Conservation (phyloP, 2,329 filamentous ascomycete genomes). For the Parafenestella ontariensis region DNA sequence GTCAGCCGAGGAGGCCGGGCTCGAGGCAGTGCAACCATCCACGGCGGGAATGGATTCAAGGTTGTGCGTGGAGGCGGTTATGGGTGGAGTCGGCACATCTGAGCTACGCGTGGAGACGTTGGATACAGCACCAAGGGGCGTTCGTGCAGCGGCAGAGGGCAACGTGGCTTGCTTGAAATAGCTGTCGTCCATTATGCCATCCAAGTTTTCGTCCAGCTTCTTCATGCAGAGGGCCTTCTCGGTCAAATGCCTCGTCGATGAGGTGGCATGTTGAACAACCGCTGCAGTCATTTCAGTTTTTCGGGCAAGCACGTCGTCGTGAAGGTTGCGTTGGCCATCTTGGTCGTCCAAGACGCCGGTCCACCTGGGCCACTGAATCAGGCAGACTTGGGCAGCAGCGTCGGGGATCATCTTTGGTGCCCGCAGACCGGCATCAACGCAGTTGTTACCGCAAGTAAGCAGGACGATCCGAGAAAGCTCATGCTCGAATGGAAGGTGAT, state of each 20-base stretch:
- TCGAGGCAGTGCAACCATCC: slow-evolving; percentile 92
- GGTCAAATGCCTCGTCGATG: slow-evolving; percentile 8
- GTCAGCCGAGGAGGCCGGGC: slow-evolving; percentile 92
- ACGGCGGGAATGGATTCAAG: slow-evolving; percentile 58
- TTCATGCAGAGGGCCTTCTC: slow-evolving; percentile 11
- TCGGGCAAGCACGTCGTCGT: slow-evolving; percentile 20
- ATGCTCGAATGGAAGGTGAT: slow-evolving; percentile 38
- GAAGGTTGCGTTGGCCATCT: slow-evolving; percentile 25
- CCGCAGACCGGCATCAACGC: slow-evolving; percentile 38
- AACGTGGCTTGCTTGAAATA: neutral
- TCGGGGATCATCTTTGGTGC: slow-evolving; percentile 31
- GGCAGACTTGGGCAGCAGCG: too few relatives aligned
- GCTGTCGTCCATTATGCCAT: neutral
- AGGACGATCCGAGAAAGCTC: slow-evolving; percentile 33
- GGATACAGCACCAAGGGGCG: slow-evolving; percentile 2
- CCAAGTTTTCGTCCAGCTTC: slow-evolving; percentile 9
- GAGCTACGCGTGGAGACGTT: slow-evolving; percentile 22
- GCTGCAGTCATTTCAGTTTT: slow-evolving; percentile 17
- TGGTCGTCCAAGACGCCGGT: slow-evolving; percentile 30
- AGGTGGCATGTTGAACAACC: slow-evolving; percentile 1
- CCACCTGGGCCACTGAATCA: slow-evolving; percentile 37
- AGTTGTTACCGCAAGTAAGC: slow-evolving; percentile 33
- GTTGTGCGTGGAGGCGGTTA: slow-evolving; percentile 43
- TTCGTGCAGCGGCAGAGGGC: neutral
- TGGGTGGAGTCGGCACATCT: slow-evolving; percentile 9